Evolutionary conservation across 495 filamentous ascomycete genomes (phyloP).

Genomic region (Astrothelium macrocarpum): DNA sequence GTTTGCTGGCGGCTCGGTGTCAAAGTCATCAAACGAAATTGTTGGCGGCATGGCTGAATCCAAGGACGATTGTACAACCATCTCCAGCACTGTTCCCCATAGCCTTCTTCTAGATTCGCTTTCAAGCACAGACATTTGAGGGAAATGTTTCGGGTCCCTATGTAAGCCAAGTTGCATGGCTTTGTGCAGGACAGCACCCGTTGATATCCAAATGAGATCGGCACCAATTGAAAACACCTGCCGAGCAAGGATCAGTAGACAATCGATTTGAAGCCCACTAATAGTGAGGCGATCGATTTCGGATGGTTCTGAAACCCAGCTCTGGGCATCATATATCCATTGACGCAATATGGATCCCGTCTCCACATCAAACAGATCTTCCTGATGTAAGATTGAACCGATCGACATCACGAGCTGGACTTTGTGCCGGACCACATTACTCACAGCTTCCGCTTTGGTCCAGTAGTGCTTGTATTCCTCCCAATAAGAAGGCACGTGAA

Average conservation of each 20-base stretch:
- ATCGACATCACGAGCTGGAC: neutral
- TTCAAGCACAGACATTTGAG: slow-evolving; percentile 37
- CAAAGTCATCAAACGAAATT: slow-evolving; percentile 42
- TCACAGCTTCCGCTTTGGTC: slow-evolving; percentile 30
- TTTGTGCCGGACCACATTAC: neutral
- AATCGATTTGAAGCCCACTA: slow-evolving; percentile 44
- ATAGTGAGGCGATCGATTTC: slow-evolving; percentile 44
- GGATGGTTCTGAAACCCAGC: slow-evolving; percentile 44
- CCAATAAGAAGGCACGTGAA: slow-evolving; percentile 50
- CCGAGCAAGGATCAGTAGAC: slow-evolving; percentile 45
- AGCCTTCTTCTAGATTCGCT: slow-evolving; percentile 49
- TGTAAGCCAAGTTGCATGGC: slow-evolving; percentile 53
- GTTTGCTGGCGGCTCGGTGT: slow-evolving; percentile 47
- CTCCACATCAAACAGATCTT: slow-evolving; percentile 23
- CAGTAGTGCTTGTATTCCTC: slow-evolving; percentile 45
- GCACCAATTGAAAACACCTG: slow-evolving; percentile 42
- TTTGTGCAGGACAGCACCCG: slow-evolving; percentile 44
- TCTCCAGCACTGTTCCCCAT: slow-evolving; percentile 55
- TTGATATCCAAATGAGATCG: slow-evolving; percentile 48
- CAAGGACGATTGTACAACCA: slow-evolving; percentile 47
- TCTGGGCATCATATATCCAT: slow-evolving; percentile 50
- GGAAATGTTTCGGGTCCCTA: slow-evolving; percentile 46
- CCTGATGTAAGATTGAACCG: neutral
- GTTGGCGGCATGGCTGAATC: slow-evolving; percentile 46
- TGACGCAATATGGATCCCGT: slow-evolving; percentile 31